Conservation (phyloP, 208 protist species). For the Trypanosoma theileri region DNA sequence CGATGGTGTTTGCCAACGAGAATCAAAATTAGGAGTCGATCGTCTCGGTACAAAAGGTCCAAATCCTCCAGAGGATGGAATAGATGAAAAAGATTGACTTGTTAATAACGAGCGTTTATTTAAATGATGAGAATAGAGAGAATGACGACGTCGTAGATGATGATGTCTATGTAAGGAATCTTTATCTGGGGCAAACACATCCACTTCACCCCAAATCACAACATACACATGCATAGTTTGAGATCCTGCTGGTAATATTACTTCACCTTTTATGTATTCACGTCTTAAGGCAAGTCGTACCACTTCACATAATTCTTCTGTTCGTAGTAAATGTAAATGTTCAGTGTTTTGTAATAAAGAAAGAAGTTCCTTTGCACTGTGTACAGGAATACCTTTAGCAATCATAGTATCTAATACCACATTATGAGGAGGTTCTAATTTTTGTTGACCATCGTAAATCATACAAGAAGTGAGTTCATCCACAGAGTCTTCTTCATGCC, state of each 20-base stretch:
- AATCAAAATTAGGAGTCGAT: too few species aligned
- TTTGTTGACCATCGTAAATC: slow-evolving; percentile 29
- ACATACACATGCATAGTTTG: slow-evolving; percentile 52
- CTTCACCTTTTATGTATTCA: slow-evolving; percentile 65
- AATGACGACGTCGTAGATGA: neutral
- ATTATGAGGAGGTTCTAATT: slow-evolving; percentile 43
- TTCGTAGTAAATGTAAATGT: slow-evolving; percentile 51
- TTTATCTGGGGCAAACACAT: slow-evolving; percentile 57
- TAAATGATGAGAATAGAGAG: neutral
- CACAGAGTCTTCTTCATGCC: slow-evolving; percentile 52
- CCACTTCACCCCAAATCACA: slow-evolving; percentile 72
- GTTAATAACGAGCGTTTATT: neutral
- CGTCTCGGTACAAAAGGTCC: too few species aligned
- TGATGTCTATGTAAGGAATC: slow-evolving; percentile 5
- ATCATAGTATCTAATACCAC: slow-evolving; percentile 58
- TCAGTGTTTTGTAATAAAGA: slow-evolving; percentile 58
- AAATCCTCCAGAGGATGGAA: too few species aligned
- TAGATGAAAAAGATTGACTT: neutral
- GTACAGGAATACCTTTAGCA: slow-evolving; percentile 34
- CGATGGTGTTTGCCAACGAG: neutral
- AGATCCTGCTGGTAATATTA: slow-evolving; percentile 39
- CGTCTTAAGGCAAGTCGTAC: slow-evolving; percentile 52
- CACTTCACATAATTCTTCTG: slow-evolving; percentile 42
- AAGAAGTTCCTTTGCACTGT: slow-evolving; percentile 47
- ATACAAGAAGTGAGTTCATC: slow-evolving; percentile 40